These are phyloP conservation scores for Colletotrichum sp. DNA, from an alignment of 2,329 filamentous ascomycete species.

Conservation along the genomic window DNA sequence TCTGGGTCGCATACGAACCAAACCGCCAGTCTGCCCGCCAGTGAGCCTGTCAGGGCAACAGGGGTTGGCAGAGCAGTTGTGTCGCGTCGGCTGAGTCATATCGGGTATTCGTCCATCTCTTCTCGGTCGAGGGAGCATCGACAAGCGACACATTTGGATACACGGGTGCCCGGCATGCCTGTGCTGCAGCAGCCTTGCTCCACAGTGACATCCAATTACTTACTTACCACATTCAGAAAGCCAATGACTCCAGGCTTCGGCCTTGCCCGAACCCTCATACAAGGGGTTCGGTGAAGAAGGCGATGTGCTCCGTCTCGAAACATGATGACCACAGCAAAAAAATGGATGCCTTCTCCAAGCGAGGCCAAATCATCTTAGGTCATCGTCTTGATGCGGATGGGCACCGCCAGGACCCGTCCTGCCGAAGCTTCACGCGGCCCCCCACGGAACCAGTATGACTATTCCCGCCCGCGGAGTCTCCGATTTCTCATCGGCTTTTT, in stretches of 20 bases:
- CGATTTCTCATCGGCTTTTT: constrained; percentile 1
- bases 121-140: neutral
- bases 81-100: constrained; percentile 13
- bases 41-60: constrained; percentile 2
- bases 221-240: neutral
- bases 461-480: neutral
- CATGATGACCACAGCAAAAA: neutral
- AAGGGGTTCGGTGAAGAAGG: neutral
- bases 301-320: neutral
- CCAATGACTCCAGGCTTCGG: constrained; percentile 3
- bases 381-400: neutral
- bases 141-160: neutral
- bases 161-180: neutral
- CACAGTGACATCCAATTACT: neutral
- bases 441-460: neutral
- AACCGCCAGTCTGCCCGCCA: neutral
- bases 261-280: constrained; percentile 1
- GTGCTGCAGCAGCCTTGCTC: neutral
- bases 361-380: neutral
- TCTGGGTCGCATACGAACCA: neutral
- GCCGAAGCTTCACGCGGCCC: neutral
- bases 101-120: neutral
- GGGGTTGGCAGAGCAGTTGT: neutral
- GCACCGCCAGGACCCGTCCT: neutral
- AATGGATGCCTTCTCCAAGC: neutral